Evolutionary conservation across 2,329 filamentous ascomycete species (phyloP), one percentile per base, ranked within the genome.

Genomic region (Stemphylium vesicarium): DNA sequence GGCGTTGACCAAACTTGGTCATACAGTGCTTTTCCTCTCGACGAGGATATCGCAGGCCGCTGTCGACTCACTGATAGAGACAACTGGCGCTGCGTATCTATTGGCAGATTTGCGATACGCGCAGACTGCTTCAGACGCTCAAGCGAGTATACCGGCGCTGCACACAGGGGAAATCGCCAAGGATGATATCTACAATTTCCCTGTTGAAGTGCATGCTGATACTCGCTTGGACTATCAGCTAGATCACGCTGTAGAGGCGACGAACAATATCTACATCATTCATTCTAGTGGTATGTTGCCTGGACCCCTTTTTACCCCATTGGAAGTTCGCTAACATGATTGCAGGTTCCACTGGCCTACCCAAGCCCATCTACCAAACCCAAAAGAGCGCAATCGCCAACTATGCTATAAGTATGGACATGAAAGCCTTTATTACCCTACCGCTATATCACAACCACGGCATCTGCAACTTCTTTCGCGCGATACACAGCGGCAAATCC

Each of bases 301-400:
- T 9, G 16, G 6, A 3, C 2, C n/a, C 2, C 7, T 20, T 32
- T 3, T 10, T 3, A 13, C 18, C 6, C 3, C 15, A 8, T 9
- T 2, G 22, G 5, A 8, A 24, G 22, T 24, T 42, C 12, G 39
- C 22, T 50, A n/a, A 50, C 10, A 1, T 24, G 16, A 18, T 2
- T 5, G 4, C 70, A 43, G 85, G 86, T 9, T 85, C 82, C 0
- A 87, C 86, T 0, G 85, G 85, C 0, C 75, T 87, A 0, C 85
- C 86, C 0, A 88, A 88, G 59, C 84, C 85, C 0, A 86, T 88
- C 37, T 84, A 80, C 52, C 81, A 85, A 47, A 82, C 80, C 0
- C 84, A 88, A 65, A 79, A 49, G 39, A 63, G 51, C 33, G 51
- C 59, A 13, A 64, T 68, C 20, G 65, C 62, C 9, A 65, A 65